phyloP scores from a whole-genome alignment of 495 filamentous ascomycete genomes.

The Annulohypoxylon bovei region DNA sequence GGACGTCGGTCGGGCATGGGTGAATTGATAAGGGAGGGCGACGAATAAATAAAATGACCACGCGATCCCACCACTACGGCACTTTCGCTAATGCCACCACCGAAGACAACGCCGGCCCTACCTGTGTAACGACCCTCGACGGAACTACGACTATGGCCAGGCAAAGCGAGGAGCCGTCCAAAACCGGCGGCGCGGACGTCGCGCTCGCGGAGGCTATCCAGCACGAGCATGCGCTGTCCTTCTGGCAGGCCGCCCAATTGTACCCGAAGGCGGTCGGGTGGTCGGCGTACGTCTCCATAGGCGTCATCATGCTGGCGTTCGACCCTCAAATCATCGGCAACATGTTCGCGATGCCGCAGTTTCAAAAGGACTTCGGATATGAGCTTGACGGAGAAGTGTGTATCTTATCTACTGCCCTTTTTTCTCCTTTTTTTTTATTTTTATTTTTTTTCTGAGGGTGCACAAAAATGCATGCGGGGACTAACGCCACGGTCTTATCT shows the following conservation, averaged over 20 bases:
- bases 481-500: slow-evolving; percentile 3
- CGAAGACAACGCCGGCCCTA: slow-evolving; percentile 28
- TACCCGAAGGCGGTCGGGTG: slow-evolving; percentile 56
- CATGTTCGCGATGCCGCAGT: slow-evolving; percentile 57
- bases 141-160: slow-evolving; percentile 22
- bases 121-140: slow-evolving; percentile 26
- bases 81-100: slow-evolving; percentile 25
- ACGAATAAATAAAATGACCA: slow-evolving; percentile 34
- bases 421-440: too few species aligned
- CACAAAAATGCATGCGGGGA: not conserved
- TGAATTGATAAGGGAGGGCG: slow-evolving; percentile 27
- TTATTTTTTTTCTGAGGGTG: too few species aligned
- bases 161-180: slow-evolving; percentile 23
- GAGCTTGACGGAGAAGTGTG: slow-evolving; percentile 48
- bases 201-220: slow-evolving; percentile 47
- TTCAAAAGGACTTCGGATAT: slow-evolving; percentile 56
- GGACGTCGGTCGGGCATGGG: slow-evolving; percentile 2
- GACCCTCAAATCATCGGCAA: slow-evolving; percentile 57
- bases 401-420: slow-evolving; percentile 2
- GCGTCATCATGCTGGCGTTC: slow-evolving; percentile 58
- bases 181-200: slow-evolving; percentile 33
- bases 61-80: slow-evolving; percentile 40
- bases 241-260: slow-evolving; percentile 48
- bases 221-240: slow-evolving; percentile 48
- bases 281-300: slow-evolving; percentile 56